Base-by-base conservation (phyloP, 495 filamentous ascomycete genomes). In the Halenospora varia region DNA sequence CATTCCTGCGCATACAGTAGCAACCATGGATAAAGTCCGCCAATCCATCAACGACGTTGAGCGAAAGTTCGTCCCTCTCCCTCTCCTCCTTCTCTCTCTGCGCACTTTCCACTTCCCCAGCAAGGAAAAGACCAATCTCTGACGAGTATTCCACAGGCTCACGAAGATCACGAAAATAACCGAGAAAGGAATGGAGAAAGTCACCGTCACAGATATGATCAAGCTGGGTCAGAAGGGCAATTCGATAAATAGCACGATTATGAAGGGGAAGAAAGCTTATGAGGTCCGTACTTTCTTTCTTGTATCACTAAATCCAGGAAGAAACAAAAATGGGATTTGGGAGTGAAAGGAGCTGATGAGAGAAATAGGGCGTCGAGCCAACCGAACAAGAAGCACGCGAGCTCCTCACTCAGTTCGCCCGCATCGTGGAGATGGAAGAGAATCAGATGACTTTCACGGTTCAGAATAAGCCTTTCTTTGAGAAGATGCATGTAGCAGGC, bases 11-110 rank as follows among this genome's bases (percentile, higher is more conserved):
- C n/a, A n/a, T n/a, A n/a, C n/a, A n/a, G n/a, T n/a, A n/a, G n/a
- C n/a, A n/a, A n/a, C n/a, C n/a, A 54, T 54, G 51, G 51, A 54
- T 1, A 44, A 54, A 54, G 51, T 54, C 22, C 51, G 35, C 29
- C n/a, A 54, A 45, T 15, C 9, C 39, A 20, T 54, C 35, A 25
- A 20, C 20, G 51, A 54, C 39, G 40, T 54, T 15, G 51, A 54
- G 39, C 29, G 51, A 18, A 54, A 54, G 51, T 35, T 6, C 29
- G 29, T 6, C 4, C 4, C 29, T 13, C 29, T 35, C 13, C 4
- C 29, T 35, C 4, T 35, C 29, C 29, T 35, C 29, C 29, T 13
- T 6, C 29, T 13, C 13, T 35, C 29, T 13, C 29, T 4, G 13
- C 13, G 29, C 29, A 6, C 29, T 35, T 35, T 35, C 29, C 13